Conservation (phyloP, 192 early-diverging fungal species). For the Mortierella antarctica region DNA sequence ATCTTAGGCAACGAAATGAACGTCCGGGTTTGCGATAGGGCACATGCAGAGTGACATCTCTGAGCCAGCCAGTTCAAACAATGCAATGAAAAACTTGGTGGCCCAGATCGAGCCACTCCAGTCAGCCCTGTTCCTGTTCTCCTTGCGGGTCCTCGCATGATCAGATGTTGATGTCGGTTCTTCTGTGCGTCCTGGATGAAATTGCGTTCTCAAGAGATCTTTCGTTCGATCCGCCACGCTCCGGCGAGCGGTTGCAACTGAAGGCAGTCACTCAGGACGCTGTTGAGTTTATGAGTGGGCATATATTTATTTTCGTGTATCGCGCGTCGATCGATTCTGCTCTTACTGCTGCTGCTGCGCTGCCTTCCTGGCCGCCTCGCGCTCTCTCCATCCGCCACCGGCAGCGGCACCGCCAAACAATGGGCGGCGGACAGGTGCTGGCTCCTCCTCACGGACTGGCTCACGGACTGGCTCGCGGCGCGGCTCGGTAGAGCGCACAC, state of each 20-base stretch:
- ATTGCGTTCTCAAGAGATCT: no score
- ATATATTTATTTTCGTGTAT: no score
- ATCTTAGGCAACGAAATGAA: slow-evolving; percentile 35
- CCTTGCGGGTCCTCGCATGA: neutral
- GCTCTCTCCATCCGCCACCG: slow-evolving; percentile 44
- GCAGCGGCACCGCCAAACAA: slow-evolving; percentile 19
- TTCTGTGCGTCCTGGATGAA: no score
- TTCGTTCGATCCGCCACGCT: no score
- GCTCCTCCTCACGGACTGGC: slow-evolving; percentile 20
- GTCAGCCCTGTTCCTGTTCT: neutral
- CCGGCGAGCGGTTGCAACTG: no score
- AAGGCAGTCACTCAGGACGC: no score
- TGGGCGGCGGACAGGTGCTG: slow-evolving; percentile 19
- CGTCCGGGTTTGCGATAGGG: no score
- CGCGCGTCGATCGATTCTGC: no score
- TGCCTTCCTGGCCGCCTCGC: slow-evolving; percentile 39
- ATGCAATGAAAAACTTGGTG: neutral
- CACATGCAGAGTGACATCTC: no score
- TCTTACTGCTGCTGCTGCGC: slow-evolving; percentile 17
- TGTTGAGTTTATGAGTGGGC: no score
- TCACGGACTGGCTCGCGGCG: slow-evolving; percentile 19
- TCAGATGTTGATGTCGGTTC: neutral
- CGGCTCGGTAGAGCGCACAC: slow-evolving; percentile 10
- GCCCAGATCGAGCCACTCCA: slow-evolving; percentile 1
- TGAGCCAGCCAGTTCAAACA: neutral